Conservation (phyloP, 2,329 filamentous ascomycete genomes). For the Aureobasidium uvarum region DNA sequence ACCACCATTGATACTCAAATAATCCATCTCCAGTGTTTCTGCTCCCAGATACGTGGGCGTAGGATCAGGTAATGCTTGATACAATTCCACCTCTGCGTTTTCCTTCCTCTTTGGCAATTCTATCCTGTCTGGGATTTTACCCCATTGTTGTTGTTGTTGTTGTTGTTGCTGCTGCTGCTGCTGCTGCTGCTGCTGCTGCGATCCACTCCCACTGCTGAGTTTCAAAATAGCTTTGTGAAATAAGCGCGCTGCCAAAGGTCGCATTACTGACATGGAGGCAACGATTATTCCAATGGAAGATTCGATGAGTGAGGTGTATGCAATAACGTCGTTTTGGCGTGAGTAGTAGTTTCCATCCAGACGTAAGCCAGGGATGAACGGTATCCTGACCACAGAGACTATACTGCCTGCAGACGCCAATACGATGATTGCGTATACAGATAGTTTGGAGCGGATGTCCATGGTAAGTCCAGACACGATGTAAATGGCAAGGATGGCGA, state of each 20-base stretch:
- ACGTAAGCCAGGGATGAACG: slow-evolving; percentile 20
- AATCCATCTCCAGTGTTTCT: neutral
- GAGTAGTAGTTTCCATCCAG: slow-evolving; percentile 25
- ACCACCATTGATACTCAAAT: neutral
- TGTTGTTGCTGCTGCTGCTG: neutral
- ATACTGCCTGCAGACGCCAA: slow-evolving; percentile 23
- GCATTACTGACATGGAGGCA: slow-evolving; percentile 21
- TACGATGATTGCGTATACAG: slow-evolving; percentile 22
- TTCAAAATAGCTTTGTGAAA: neutral
- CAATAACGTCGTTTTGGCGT: slow-evolving; percentile 17
- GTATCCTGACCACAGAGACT: slow-evolving; percentile 26
- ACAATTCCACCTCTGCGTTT: neutral
- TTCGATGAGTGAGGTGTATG: slow-evolving; percentile 26
- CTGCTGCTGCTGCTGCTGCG: neutral
- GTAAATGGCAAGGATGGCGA: slow-evolving; percentile 22
- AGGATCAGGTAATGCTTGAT: slow-evolving; percentile 9
- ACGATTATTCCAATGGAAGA: slow-evolving; percentile 27
- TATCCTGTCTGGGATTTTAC: neutral
- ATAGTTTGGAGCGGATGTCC: neutral
- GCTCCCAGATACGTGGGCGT: neutral
- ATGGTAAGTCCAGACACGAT: slow-evolving; percentile 20
- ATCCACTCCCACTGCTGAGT: neutral
- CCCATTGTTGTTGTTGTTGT: too few relatives aligned
- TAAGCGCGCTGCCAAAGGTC: slow-evolving; percentile 8
- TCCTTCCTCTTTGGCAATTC: neutral